These are phyloP conservation scores for Tuber brumale DNA, from an alignment of 495 filamentous ascomycete genomes.

Conservation along the genomic window DNA sequence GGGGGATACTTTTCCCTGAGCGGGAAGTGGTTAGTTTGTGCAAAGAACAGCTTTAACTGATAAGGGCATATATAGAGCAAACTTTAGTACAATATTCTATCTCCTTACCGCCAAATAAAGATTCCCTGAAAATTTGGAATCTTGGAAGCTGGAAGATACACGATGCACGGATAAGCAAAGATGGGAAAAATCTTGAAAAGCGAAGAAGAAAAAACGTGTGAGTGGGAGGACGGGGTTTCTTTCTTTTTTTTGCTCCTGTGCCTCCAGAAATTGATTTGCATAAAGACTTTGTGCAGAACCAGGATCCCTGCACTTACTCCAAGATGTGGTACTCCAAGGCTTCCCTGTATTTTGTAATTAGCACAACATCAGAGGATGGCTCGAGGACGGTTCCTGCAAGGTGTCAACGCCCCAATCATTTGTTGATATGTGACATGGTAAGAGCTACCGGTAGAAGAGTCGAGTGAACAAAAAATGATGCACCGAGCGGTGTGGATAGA, in stretches of 20 bases:
- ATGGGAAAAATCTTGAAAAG: background rate
- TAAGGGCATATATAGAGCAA: background rate
- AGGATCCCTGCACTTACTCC: background rate
- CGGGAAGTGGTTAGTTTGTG: background rate
- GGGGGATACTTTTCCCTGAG: no score
- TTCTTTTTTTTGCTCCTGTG: background rate
- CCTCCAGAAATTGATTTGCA: background rate
- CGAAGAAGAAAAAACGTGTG: background rate
- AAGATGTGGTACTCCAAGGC: background rate
- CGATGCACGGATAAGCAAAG: background rate
- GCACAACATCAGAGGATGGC: background rate
- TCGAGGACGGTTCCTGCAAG: background rate
- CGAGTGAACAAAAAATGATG: background rate
- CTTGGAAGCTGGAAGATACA: background rate
- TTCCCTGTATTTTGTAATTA: background rate
- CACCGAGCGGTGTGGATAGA: background rate
- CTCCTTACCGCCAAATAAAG: background rate
- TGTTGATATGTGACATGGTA: background rate
- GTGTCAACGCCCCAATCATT: background rate
- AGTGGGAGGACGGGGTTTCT: background rate
- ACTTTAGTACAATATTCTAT: background rate
- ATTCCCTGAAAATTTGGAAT: background rate
- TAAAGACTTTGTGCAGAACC: constrained; percentile 1
- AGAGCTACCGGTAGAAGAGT: background rate
- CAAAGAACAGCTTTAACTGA: background rate